Evolutionary conservation across 148 eudicot genomes (phyloP).

Genomic region (Silene uniflora): DNA sequence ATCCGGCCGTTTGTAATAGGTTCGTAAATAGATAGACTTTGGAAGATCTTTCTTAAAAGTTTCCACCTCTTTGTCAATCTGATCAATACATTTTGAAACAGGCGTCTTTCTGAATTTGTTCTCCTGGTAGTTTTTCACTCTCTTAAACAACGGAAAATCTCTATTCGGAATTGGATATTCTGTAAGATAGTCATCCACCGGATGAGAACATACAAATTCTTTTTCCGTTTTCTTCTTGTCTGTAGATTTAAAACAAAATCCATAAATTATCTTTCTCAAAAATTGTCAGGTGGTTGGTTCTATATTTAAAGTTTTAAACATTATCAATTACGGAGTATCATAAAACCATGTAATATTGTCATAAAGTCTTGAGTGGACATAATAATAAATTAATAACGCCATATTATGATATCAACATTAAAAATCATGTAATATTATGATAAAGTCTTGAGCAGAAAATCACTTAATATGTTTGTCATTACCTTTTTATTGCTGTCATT

Average conservation of each 20-base stretch:
- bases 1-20: background rate
- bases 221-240: background rate
- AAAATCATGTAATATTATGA: no score
- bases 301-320: no score
- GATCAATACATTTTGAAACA: background rate
- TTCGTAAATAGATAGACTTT: constrained; percentile 11
- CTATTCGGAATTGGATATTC: background rate
- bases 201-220: background rate
- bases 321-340: no score
- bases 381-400: no score
- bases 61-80: background rate
- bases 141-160: background rate
- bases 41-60: background rate
- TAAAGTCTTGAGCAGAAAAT: no score
- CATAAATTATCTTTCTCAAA: no score
- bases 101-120: background rate
- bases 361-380: no score
- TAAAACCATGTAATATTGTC: no score
- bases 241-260: background rate
- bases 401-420: no score
- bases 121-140: background rate
- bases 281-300: no score
- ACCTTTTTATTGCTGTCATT: no score
- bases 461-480: no score
- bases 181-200: background rate